A percentile compares a stretch with the other conserved stretches of the same genome.
These are phyloP conservation scores for Quillaja saponaria DNA, from an alignment of 306 rosid genomes.

Conservation along the genomic window DNA sequence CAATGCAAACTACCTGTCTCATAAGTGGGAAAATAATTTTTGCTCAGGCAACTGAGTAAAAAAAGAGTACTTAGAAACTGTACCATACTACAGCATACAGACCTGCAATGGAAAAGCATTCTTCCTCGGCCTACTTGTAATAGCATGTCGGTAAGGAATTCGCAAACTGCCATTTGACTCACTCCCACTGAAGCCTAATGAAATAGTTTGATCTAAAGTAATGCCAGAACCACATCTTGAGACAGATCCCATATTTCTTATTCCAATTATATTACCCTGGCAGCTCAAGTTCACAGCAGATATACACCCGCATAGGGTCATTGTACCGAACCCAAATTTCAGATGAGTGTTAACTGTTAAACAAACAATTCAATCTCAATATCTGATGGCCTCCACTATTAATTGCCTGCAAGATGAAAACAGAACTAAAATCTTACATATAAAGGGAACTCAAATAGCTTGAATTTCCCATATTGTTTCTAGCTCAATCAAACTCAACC, in stretches of 20 bases:
- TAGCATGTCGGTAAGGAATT: constrained; percentile 30
- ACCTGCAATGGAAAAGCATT: constrained; percentile 55
- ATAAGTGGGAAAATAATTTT: constrained; percentile 9
- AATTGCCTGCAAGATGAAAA: constrained; percentile 14
- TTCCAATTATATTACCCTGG: constrained; percentile 21
- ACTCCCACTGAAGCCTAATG: constrained; percentile 54
- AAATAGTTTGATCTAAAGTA: constrained; percentile 30
- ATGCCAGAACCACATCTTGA: constrained; percentile 26
- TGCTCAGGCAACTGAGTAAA: constrained; percentile 2
- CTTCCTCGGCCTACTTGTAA: constrained; percentile 36
- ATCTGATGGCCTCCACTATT: neutral
- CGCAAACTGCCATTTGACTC: constrained; percentile 49
- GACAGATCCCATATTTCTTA: constrained; percentile 27
- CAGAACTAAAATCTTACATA: neutral
- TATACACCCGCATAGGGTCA: constrained; percentile 62
- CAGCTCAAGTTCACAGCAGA: constrained; percentile 57
- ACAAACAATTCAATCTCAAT: neutral
- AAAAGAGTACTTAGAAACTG: neutral
- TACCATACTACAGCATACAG: constrained; percentile 5
- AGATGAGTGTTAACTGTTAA: neutral
- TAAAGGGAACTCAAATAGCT: too few relatives aligned
- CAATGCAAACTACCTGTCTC: constrained; percentile 67
- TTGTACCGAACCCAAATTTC: constrained; percentile 33
- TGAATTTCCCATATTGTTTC: too few relatives aligned
- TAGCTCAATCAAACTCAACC: neutral